Percentiles rank a stretch among this genome's conserved stretches.
These are phyloP conservation scores for Aureobasidium sp. DNA, from an alignment of 2,329 filamentous ascomycete genomes.

Conservation along the genomic window DNA sequence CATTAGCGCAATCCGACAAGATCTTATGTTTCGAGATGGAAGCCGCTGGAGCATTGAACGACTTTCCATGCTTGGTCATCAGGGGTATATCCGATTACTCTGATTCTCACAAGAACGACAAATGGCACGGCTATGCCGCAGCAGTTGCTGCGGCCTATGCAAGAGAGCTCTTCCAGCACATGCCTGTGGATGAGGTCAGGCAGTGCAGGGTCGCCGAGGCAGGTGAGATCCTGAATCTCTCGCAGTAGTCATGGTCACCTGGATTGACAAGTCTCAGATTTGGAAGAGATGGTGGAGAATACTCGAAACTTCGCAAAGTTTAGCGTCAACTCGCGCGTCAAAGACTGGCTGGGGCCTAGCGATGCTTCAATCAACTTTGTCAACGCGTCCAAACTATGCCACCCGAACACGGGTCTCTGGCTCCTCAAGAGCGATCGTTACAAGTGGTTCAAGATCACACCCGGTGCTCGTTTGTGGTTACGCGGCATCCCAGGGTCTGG, in stretches of 20 bases:
- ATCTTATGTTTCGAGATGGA: conserved; percentile 23
- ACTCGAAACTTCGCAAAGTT: neutral
- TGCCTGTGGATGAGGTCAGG: conserved; percentile 7
- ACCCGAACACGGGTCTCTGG: neutral
- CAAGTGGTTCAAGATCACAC: neutral
- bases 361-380: neutral
- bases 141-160: conserved; percentile 21
- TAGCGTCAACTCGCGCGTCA: neutral
- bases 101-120: conserved; percentile 22
- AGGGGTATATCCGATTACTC: conserved; percentile 23
- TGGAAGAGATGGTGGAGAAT: neutral
- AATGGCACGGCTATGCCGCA: conserved; percentile 22
- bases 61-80: conserved; percentile 22
- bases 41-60: conserved; percentile 20
- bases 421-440: neutral
- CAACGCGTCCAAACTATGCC: neutral
- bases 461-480: neutral
- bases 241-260: neutral
- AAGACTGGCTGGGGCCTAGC: neutral
- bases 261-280: neutral
- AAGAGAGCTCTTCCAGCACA: conserved; percentile 3
- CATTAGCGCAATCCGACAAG: conserved; percentile 20
- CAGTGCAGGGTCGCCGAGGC: neutral
- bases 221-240: neutral
- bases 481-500: neutral